Conservation (phyloP, 495 filamentous ascomycete genomes). For the Trichocladium antarcticum region DNA sequence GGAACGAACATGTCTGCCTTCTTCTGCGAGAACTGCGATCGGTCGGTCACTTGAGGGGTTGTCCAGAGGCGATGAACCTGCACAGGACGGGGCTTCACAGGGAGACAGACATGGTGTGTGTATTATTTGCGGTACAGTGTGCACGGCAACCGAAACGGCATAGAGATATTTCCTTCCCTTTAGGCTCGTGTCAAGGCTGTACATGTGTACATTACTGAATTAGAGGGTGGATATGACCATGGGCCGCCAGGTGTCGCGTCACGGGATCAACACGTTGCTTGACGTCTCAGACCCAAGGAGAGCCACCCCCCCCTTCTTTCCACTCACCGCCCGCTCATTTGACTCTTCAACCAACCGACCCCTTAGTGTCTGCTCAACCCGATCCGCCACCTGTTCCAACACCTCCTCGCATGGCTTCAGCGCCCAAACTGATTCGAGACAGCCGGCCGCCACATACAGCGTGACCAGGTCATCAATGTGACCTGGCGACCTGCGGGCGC, state of each 20-base stretch:
- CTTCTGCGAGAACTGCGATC: background rate
- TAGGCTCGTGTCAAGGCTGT: slow-evolving; percentile 27
- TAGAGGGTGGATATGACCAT: slow-evolving; percentile 16
- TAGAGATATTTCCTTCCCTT: slow-evolving; percentile 30
- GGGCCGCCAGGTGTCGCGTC: no score
- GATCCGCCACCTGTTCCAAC: slow-evolving; percentile 14
- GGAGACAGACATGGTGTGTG: slow-evolving; percentile 27
- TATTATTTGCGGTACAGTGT: slow-evolving; percentile 28
- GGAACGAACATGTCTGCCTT: slow-evolving; percentile 4
- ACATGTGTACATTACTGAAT: slow-evolving; percentile 36
- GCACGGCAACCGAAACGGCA: slow-evolving; percentile 23
- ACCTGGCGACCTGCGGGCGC: slow-evolving; percentile 12
- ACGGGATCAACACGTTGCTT: no score
- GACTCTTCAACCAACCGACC: background rate
- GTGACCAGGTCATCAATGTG: slow-evolving; percentile 15
- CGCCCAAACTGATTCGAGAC: slow-evolving; percentile 3
- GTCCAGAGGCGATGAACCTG: background rate
- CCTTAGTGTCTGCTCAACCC: slow-evolving; percentile 17
- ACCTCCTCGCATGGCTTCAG: slow-evolving; percentile 9
- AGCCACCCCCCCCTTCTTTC: background rate
- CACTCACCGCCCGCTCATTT: slow-evolving; percentile 4
- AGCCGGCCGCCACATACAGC: slow-evolving; percentile 10
- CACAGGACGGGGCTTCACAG: slow-evolving; percentile 13
- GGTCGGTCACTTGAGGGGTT: background rate
- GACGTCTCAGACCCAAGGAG: no score